These are phyloP conservation scores for Calonectria henricotiae DNA, from an alignment of 2,329 filamentous ascomycete genomes.

Conservation along the genomic window DNA sequence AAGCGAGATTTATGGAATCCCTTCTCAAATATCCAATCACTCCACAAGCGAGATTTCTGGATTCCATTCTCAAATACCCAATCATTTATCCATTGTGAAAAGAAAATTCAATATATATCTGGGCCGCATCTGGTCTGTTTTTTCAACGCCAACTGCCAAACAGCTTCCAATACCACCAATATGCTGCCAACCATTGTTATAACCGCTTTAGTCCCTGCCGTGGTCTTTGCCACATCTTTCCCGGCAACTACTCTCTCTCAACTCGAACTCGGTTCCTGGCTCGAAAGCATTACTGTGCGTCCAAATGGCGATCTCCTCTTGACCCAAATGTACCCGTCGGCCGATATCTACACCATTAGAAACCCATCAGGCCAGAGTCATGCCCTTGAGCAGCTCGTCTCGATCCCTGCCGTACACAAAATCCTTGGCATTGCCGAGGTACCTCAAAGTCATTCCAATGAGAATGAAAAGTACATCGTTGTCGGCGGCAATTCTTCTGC, in stretches of 20 bases:
- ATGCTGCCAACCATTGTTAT: not conserved
- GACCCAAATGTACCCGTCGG: slow-evolving; percentile 38
- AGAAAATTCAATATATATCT: not conserved
- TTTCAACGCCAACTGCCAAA: not conserved
- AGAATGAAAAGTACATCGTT: slow-evolving; percentile 37
- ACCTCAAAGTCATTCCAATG: not conserved
- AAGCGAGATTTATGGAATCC: no score
- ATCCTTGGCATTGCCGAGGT: slow-evolving; percentile 39
- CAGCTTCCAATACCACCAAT: not conserved
- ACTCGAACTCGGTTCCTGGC: slow-evolving; percentile 36
- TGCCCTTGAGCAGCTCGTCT: slow-evolving; percentile 36
- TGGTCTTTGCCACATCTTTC: slow-evolving; percentile 7
- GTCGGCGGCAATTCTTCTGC: slow-evolving; percentile 42
- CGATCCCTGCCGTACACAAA: slow-evolving; percentile 39
- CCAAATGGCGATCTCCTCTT: slow-evolving; percentile 38
- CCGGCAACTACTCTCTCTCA: slow-evolving; percentile 32
- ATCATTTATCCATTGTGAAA: not conserved
- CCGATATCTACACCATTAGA: slow-evolving; percentile 36
- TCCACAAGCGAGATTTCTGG: no score
- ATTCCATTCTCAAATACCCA: no score
- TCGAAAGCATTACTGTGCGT: slow-evolving; percentile 43
- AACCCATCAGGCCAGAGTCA: slow-evolving; percentile 30
- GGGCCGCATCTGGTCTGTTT: not conserved
- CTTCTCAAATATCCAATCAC: no score
- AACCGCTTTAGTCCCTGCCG: not conserved